Evolutionary conservation across 371 early-diverging fungal genomes (phyloP), one percentile per base, ranked within the genome.

Genomic region (Apophysomyces trapeziformis): DNA sequence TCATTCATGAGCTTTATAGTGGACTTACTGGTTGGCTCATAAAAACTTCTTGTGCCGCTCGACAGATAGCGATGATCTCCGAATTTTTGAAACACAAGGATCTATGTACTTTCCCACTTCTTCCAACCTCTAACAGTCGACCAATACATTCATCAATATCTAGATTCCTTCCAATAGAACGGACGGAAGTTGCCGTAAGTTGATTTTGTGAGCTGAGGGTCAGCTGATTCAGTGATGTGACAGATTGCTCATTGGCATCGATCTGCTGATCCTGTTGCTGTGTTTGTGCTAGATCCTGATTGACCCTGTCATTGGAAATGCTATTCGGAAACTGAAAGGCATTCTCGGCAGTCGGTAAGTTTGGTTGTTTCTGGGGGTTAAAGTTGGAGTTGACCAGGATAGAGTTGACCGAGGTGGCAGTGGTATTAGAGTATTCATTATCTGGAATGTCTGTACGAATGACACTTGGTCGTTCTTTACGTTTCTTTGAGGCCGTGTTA

Each of bases 41-140:
- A 68, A 97, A 92, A 21, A 97, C 87, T 66, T 95, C 94, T 56
- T 93, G 87, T n/a, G 93, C 89, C 37, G 86, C 80, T 37, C 84
- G 89, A 76, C 96, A 96, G 63, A 99, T 87, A 16, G 83, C 87
- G n/a, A 83, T 74, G 61, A 99, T 93, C 75, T 97, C 97, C 18
- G 86, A 82, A 72, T 89, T 92, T 68, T 88, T 89, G 18, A 92
- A 74, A 62, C 88, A 88, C 26, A 91, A 79, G 4, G 80, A 64
- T 74, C 91, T 94, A 44, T 83, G 82, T 18, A 90, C 77, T 61
- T 90, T 91, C 38, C 85, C 86, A 64, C 84, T 81, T 68, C 85
- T 83, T 18, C 93, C 91, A 7, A 87, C 89, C 43, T 88, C 87
- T 18, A 93, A 70, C 13, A 96, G 77, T 64, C 93, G 83, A 58